Conservation (phyloP, 2,329 filamentous ascomycete species). For the Fusarium foetens region DNA sequence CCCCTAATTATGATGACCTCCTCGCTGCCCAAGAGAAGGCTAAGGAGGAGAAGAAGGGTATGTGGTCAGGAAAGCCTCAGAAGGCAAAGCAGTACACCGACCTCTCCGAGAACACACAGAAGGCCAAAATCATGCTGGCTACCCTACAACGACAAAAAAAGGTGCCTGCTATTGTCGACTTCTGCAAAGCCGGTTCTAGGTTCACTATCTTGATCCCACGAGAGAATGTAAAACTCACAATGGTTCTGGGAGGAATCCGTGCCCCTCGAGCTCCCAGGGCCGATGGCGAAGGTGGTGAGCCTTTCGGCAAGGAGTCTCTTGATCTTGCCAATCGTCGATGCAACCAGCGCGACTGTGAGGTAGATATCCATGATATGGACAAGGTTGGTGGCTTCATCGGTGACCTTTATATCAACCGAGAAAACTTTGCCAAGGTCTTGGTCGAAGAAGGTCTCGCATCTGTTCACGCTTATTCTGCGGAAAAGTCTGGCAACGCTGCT, state of each 20-base stretch:
- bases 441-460: constrained; percentile 94
- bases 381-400: constrained; percentile 98
- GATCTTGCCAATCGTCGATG: constrained; percentile 89
- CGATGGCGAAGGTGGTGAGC: constrained; percentile 83
- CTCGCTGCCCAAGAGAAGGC: constrained; percentile 83
- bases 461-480: constrained; percentile 94
- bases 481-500: constrained; percentile 89
- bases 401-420: constrained; percentile 89
- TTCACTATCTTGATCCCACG: constrained; percentile 93
- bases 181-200: constrained; percentile 95
- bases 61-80: constrained; percentile 91
- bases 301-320: constrained; percentile 93
- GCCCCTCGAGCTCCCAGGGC: constrained; percentile 85
- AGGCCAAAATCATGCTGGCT: constrained; percentile 92
- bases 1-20: constrained; percentile 92
- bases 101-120: constrained; percentile 91
- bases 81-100: constrained; percentile 86
- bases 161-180: constrained; percentile 93
- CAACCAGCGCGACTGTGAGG: constrained; percentile 94
- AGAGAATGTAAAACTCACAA: constrained; percentile 92
- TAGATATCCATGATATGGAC: constrained; percentile 94
- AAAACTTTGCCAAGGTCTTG: constrained; percentile 93
- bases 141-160: constrained; percentile 91
- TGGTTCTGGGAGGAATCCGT: constrained; percentile 92
- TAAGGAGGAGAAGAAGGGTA: constrained; percentile 89